Conservation (phyloP, 169 alveolate species). For the Amoebophrya sp. region DNA sequence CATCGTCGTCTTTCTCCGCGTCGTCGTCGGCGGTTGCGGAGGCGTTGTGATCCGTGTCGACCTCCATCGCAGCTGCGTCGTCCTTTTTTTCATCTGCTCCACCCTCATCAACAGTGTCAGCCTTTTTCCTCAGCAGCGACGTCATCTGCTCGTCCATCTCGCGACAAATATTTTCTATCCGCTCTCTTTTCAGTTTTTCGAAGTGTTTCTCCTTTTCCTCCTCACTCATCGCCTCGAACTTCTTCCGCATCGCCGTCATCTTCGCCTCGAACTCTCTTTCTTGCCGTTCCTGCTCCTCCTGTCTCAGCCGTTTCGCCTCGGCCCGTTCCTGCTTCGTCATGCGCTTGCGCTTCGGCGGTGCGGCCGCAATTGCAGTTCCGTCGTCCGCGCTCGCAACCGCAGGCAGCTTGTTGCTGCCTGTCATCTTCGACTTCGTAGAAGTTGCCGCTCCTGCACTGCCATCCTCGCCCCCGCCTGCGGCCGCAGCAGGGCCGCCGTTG, state of each 20-base stretch:
- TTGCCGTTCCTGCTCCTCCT: not conserved
- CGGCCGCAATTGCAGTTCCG: too few relatives aligned
- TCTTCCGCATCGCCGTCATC: not conserved
- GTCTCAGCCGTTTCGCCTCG: not conserved
- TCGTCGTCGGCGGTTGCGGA: not conserved
- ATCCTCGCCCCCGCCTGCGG: too few relatives aligned
- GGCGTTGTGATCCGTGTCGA: too few relatives aligned
- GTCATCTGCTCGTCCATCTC: slow-evolving; percentile 1
- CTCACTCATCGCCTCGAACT: not conserved
- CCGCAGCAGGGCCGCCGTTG: too few relatives aligned
- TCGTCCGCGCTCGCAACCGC: too few relatives aligned
- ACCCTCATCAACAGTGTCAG: too few relatives aligned
- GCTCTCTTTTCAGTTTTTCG: not conserved
- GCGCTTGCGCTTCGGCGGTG: not conserved
- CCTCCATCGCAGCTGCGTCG: not conserved
- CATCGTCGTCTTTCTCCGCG: too few relatives aligned
- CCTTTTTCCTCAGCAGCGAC: not conserved
- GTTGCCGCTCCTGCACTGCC: too few relatives aligned
- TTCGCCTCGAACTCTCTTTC: slow-evolving; percentile 5
- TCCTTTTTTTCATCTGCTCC: not conserved
- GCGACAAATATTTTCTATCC: not conserved
- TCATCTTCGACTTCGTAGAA: too few relatives aligned
- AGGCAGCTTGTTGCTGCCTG: too few relatives aligned
- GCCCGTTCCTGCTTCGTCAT: slow-evolving; percentile 9
- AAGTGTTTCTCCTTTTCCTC: not conserved